Base-by-base conservation (phyloP, 768 basidiomycete genomes). In the Dendrothele bispora region DNA sequence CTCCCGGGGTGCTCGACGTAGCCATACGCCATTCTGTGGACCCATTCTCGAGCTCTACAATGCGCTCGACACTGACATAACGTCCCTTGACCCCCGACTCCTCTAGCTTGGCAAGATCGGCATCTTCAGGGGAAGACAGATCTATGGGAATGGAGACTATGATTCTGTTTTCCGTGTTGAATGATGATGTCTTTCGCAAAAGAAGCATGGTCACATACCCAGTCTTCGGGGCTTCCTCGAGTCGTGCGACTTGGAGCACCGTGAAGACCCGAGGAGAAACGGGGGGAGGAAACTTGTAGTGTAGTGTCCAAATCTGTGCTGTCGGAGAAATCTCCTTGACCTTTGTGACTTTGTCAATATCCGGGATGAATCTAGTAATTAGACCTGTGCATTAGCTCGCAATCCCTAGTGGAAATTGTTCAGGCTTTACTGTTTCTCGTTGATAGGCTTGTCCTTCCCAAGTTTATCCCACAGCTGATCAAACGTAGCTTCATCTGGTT, bases 11-110 rank as follows among this genome's bases (percentile, higher is more conserved):
- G 55, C 83, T 84, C 21, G 84, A 83, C 2, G 86, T 87, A 3
- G 87, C 88, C 88, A 91, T 88, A 32, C 79, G 72, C 88, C 88
- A 91, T 63, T 89, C 86, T 11, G 80, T 78, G 39, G 65, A 77
- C 41, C 84, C 88, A 51, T 79, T 68, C 17, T 77, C 78, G 32
- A 83, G 74, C 61, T 86, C 84, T 35, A 68, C 63, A 43, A 91
- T 56, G 25, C 77, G 74, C 64, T 91, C 89, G 3, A 86, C 82
- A 54, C 82, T 80, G 30, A 78, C 81, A 58, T 90, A 90, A 55
- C 78, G 79, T 2, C 83, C 88, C 52, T 74, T 80, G 2, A 79
- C 78, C 6, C 78, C 84, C 45, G 78, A 80, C 55, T 80, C 78
- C 58, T 90, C 86, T 14, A 82, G 62, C 52, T 75, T 78, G 4